Conservation (phyloP, 78 protist species). For the Polysphondylium violaceum region DNA sequence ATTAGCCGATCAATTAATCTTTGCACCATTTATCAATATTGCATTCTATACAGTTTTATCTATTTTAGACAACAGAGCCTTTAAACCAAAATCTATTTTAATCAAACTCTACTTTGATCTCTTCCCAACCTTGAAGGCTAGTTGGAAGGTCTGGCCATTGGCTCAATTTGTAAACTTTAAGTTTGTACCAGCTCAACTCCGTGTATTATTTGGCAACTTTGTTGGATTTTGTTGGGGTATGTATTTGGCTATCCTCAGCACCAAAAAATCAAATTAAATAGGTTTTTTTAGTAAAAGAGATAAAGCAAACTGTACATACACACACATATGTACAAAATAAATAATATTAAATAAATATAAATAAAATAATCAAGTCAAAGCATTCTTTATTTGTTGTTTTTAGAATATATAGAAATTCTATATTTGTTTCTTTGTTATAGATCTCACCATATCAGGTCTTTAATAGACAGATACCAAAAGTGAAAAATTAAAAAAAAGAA, state of each 20-base stretch:
- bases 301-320: not conserved
- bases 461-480: not conserved
- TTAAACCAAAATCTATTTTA: slow-evolving; percentile 71
- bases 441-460: not conserved
- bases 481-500: too few relatives aligned
- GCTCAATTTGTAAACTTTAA: slow-evolving; percentile 69
- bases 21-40: slow-evolving; percentile 78
- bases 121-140: slow-evolving; percentile 64
- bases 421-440: not conserved
- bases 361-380: not conserved
- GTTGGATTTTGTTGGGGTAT: slow-evolving; percentile 73
- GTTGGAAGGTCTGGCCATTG: slow-evolving; percentile 79
- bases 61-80: slow-evolving; percentile 38
- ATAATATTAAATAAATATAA: not conserved
- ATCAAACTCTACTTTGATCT: slow-evolving; percentile 72
- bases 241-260: slow-evolving; percentile 14
- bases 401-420: not conserved
- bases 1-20: slow-evolving; percentile 65
- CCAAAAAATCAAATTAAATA: slow-evolving; percentile 50
- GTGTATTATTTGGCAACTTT: slow-evolving; percentile 69
- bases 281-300: not conserved
- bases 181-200: slow-evolving; percentile 73
- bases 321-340: not conserved
- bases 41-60: slow-evolving; percentile 59
- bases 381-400: not conserved